Evolutionary conservation across 129 eudicot species (phyloP).

Genomic region (Lactuca saligna): DNA sequence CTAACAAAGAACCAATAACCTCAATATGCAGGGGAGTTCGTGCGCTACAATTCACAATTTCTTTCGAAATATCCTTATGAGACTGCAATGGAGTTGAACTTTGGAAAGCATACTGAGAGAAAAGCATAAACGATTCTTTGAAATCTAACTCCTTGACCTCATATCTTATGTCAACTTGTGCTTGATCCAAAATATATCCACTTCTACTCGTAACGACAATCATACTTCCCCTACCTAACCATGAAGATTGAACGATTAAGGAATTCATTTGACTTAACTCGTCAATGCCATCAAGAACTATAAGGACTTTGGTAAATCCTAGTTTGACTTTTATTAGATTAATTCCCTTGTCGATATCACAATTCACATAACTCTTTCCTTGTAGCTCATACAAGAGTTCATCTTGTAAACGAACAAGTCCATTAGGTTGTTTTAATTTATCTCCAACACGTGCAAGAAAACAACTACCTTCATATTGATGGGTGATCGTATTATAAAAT

Average conservation of each 20-base stretch:
- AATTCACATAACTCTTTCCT: conserved; percentile 7
- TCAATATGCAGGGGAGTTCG: neutral
- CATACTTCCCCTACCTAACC: conserved; percentile 11
- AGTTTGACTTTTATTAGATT: neutral
- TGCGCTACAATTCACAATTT: neutral
- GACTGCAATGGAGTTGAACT: neutral
- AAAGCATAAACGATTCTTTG: neutral
- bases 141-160: neutral
- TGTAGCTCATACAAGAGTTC: neutral
- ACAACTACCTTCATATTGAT: conserved; percentile 5
- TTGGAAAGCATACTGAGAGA: conserved; percentile 3
- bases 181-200: neutral
- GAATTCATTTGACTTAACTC: neutral
- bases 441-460: conserved; percentile 15
- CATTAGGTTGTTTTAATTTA: neutral
- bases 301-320: neutral
- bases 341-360: conserved; percentile 6
- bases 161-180: neutral
- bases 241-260: neutral
- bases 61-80: neutral
- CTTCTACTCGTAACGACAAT: conserved; percentile 1
- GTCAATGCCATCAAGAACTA: conserved; percentile 13
- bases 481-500: neutral
- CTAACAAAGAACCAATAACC: conserved; percentile 8
- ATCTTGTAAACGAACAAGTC: neutral